Evolutionary conservation across 2,329 filamentous ascomycete species (phyloP).

Genomic region (Orbilia brochopaga): DNA sequence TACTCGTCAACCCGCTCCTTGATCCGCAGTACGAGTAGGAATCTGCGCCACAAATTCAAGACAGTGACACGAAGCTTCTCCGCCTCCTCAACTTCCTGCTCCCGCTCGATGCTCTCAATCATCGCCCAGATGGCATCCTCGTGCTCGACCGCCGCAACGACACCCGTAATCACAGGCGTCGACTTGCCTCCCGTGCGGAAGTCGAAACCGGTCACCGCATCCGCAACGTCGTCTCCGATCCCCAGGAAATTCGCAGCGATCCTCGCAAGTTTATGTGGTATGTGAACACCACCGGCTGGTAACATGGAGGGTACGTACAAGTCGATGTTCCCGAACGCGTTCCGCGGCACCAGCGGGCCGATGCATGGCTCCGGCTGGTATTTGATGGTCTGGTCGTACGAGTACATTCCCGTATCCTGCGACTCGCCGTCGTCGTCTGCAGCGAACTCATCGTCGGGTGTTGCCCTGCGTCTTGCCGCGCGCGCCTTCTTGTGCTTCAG

Average conservation of each 20-base stretch:
- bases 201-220: conserved; percentile 86
- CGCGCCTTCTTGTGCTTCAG: conserved; percentile 72
- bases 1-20: conserved; percentile 73
- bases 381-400: conserved; percentile 60
- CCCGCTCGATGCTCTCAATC: conserved; percentile 41
- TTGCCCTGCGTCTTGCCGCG: conserved; percentile 57
- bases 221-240: conserved; percentile 74
- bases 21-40: conserved; percentile 70
- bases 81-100: conserved; percentile 30
- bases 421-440: conserved; percentile 57
- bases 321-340: conserved; percentile 82
- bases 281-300: conserved; percentile 19
- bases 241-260: conserved; percentile 76
- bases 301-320: conserved; percentile 43
- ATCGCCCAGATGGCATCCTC: conserved; percentile 61
- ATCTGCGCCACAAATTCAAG: conserved; percentile 66
- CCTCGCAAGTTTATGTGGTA: conserved; percentile 62
- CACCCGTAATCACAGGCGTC: conserved; percentile 79
- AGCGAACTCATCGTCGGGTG: conserved; percentile 50
- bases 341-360: conserved; percentile 74
- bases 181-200: conserved; percentile 80
- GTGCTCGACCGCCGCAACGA: conserved; percentile 75
- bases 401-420: conserved; percentile 64
- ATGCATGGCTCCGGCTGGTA: conserved; percentile 79
- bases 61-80: conserved; percentile 15